Evolutionary conservation across 306 rosid genomes (phyloP), one percentile per base, ranked within the genome.

Genomic region (Vigna radiata): DNA sequence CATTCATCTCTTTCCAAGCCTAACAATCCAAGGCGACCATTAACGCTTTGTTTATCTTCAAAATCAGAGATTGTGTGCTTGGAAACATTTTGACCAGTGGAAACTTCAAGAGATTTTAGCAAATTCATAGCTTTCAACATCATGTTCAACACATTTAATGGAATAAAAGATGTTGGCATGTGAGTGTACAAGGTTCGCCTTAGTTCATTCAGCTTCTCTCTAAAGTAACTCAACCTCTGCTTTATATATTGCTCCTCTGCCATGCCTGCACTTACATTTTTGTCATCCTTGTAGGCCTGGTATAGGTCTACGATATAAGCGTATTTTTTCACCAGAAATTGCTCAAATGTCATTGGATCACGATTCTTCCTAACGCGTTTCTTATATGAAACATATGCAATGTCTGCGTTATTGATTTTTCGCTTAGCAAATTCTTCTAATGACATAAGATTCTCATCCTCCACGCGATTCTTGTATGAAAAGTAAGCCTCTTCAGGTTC

Each of bases 161-260:
- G 69, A 43, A 89, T 54, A 13, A 73, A 29, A 48, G 83, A 74
- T 18, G 91, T 87, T 44, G 91, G 96, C n/a, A 89, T 10, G 58
- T 91, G 90, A 0, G 86, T 87, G 25, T 18, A 85, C 65, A 88
- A 64, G 68, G 25, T 72, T 37, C 53, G 36, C 75, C 72, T 68
- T 31, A 21, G 56, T 15, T 10, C 8, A 14, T 62, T 50, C 11
- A 90, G 81, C 37, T 53, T 50, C 39, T 25, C 60, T 17, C 18
- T 37, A 7, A 83, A 47, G 48, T 4, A 46, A 19, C 29, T 17
- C 19, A 85, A 83, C 7, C 9, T 80, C 6, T 63, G 21, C 81
- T 53, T 73, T 0, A 87, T 36, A 82, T 83, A 89, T 64, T 82
- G 65, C 46, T 65, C 86, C n/a, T 60, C 39, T 17, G 77, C 60